Percentiles rank a stretch among this genome's conserved stretches.
Conservation (phyloP, 108 stramenopile species). For the Poteriospumella lacustris region DNA sequence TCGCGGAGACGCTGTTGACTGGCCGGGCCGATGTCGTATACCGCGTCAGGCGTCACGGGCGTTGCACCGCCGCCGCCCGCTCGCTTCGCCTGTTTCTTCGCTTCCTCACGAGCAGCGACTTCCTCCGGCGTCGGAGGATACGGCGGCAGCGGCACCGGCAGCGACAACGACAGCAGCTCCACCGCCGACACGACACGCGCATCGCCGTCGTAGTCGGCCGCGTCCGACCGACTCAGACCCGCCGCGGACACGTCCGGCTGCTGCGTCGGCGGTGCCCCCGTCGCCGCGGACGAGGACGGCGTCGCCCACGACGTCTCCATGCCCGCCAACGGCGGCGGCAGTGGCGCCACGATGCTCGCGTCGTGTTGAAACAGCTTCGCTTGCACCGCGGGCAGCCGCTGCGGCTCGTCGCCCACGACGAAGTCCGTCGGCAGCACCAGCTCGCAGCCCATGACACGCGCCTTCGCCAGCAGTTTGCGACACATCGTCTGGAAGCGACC, state of each 20-base stretch:
- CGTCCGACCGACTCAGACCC: not conserved
- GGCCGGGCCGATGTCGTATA: slow-evolving; percentile 1
- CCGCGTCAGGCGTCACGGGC: no score
- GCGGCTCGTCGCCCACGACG: not conserved
- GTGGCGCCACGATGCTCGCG: not conserved
- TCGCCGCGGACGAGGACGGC: not conserved
- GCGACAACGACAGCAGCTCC: no score
- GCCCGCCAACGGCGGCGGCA: not conserved
- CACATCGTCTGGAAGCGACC: not conserved
- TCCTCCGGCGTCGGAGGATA: no score
- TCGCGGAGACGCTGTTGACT: no score
- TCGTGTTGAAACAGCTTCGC: no score
- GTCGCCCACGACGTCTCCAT: not conserved
- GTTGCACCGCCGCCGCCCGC: no score
- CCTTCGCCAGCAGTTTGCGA: not conserved
- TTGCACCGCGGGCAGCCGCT: not conserved
- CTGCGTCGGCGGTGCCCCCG: not conserved
- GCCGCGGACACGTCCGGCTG: not conserved
- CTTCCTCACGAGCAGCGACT: no score
- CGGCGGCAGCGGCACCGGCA: no score
- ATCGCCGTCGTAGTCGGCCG: no score
- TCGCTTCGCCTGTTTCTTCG: no score
- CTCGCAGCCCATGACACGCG: not conserved
- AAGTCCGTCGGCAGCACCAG: not conserved
- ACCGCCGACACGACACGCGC: no score